Base-by-base conservation (phyloP, 306 rosid species). In the Pterocarpus santalinus region DNA sequence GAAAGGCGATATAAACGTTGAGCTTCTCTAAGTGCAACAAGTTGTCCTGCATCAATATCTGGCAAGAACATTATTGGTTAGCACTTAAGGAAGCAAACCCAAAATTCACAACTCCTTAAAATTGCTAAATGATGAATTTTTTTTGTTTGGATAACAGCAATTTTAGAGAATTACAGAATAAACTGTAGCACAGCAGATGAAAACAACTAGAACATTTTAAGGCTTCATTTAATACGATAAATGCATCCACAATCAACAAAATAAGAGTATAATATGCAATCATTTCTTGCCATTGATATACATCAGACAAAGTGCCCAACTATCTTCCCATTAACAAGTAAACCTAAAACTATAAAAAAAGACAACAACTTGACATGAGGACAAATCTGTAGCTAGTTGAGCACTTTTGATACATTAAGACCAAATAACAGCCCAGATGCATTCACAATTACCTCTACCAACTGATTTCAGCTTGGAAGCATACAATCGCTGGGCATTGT, bases 401-500 rank as follows among this genome's bases (percentile, higher is more conserved):
- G 61, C 32, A 16, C 30, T 44, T 77, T 53, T 55, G 61, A 6
- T 36, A 47, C 49, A 58, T 32, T 68, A 43, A 43, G 52, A 49
- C 56, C 47, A 73, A 39, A 43, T 63, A 77, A 51, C 34, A 77
- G 16, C 41, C 76, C 46, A 15, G 73, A 73, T 10, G 55, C 46
- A 76, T 76, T 66, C 49, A 60, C 43, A 75, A 66, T 74, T 95
- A 95, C 99, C 99, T 88, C 90, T 90, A 87, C 94, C 90, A 80
- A 91, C 82, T 34, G 90, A 89, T 74, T 92, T 89, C 79, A 96
- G 89, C 87, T 85, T 91, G 72, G 97, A 86, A 87, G 97, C 88
- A 81, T 87, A 96, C 82, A 96, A 77, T 34, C 94, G 81, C 85
- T 92, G 97, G 35, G 98, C 99, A 90, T 93, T 93, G 81, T 96